Evolutionary conservation across 805 yeast genomes (phyloP), one percentile per base, ranked within the genome.

Genomic region (Metahyphopichia silvanorum): DNA sequence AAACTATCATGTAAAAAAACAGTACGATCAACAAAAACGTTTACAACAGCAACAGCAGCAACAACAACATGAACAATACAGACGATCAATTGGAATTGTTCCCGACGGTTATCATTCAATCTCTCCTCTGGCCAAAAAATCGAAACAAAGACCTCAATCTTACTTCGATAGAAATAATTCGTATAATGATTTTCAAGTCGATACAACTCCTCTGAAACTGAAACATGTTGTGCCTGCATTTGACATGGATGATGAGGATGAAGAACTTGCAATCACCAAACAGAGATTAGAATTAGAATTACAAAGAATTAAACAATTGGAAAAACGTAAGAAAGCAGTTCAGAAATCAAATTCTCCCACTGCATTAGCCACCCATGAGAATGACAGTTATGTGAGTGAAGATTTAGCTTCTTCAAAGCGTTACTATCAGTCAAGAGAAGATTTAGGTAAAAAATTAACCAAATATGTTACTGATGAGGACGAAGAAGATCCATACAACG

Each of bases 271-370:
- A 2, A 43, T 45, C 24, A 63, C 60, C 41, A 55, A 60, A 34
- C 66, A 58, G 25, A 67, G 61, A 42, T 53, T 66, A 29, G 71
- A 66, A 39, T 29, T 55, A 43, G 71, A 65, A 40, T 48, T 66
- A 27, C 53, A 55, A 23, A 59, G 56, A 21, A 48, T 63, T 35
- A 55, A 49, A 28, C 47, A 52, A 18, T 46, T 62, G 43, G 66
- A 63, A 37, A 47, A 23, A 27, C 21, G 16, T 11, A 28, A 15
- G 31, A 19, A 20, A 18, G 6, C 5, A 25, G 24, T 16, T 15
- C 29, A 14, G 24, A 31, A 23, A 24, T 16, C 11, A n/a, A 32
- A 12, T 14, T 20, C 34, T 4, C 27, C 13, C 21, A 29, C 9
- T 9, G 16, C 31, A 18, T 3, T 32, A 29, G 16, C 39, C 39